Evolutionary conservation across 352 stramenopile species (phyloP).

Genomic region (Pythium monospermum): DNA sequence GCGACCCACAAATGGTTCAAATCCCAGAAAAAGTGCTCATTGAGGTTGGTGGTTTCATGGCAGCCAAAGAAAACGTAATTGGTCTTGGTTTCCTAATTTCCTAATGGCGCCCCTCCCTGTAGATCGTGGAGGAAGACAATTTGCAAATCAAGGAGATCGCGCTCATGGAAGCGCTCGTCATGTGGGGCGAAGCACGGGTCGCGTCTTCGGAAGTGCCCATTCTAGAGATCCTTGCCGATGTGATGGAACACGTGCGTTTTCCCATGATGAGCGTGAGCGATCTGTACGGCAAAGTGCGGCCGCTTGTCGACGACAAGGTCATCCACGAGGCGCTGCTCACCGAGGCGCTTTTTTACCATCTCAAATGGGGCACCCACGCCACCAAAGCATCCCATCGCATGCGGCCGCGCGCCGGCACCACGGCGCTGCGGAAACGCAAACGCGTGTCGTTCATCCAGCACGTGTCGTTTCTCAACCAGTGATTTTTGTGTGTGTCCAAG

Average conservation of each 20-base stretch:
- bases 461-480: conserved; percentile 69
- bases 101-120: not conserved
- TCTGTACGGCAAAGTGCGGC: conserved; percentile 80
- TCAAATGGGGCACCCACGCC: conserved; percentile 78
- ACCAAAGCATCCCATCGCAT: conserved; percentile 52
- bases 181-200: conserved; percentile 73
- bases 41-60: too few species aligned
- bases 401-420: conserved; percentile 53
- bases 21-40: conserved; percentile 80
- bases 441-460: conserved; percentile 86
- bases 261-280: conserved; percentile 85
- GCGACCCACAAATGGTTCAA: conserved; percentile 63
- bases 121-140: conserved; percentile 77
- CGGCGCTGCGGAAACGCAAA: conserved; percentile 75
- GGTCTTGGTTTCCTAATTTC: not conserved
- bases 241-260: conserved; percentile 84
- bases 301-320: conserved; percentile 56
- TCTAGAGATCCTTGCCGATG: conserved; percentile 52
- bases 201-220: conserved; percentile 35
- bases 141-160: conserved; percentile 78
- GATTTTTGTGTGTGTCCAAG: too few species aligned
- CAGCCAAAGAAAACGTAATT: not conserved
- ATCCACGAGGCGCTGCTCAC: conserved; percentile 70
- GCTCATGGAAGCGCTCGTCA: conserved; percentile 73
- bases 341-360: conserved; percentile 80